Evolutionary conservation across 78 protist species (phyloP).

Genomic region (Dictyostelium intermedium): DNA sequence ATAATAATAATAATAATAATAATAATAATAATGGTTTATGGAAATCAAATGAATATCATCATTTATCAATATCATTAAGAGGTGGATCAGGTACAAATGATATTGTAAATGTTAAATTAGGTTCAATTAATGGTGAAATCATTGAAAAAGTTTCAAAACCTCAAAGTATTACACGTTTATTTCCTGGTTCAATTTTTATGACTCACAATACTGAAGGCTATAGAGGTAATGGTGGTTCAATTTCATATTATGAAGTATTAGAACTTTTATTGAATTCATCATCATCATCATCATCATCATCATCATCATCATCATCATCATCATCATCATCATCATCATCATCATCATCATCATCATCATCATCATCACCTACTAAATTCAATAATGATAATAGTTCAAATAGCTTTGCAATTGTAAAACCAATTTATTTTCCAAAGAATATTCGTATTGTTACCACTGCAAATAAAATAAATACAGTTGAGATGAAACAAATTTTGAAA

Average conservation of each 20-base stretch:
- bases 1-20: neutral
- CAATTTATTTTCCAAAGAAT: neutral
- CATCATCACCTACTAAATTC: too few species aligned
- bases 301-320: neutral
- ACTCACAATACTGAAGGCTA: neutral
- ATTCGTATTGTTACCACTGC: constrained; percentile 11
- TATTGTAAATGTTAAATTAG: constrained; percentile 11
- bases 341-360: neutral
- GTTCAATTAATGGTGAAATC: neutral
- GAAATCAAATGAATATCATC: constrained; percentile 13
- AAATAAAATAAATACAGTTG: neutral
- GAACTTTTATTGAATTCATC: neutral
- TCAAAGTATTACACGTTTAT: constrained; percentile 31
- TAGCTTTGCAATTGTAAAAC: constrained; percentile 16
- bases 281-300: neutral
- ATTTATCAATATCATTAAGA: constrained; percentile 8
- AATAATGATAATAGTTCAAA: neutral
- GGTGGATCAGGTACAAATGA: constrained; percentile 58
- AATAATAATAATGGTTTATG: neutral
- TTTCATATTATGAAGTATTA: constrained; percentile 9
- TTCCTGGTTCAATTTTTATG: constrained; percentile 50
- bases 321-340: neutral
- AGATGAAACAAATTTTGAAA: constrained; percentile 19
- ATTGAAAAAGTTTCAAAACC: constrained; percentile 28
- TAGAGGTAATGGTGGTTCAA: neutral